Percentiles rank a stretch among this genome's conserved stretches.
Conservation (phyloP, 2,329 filamentous ascomycete species). For the Sclerotinia minor region DNA sequence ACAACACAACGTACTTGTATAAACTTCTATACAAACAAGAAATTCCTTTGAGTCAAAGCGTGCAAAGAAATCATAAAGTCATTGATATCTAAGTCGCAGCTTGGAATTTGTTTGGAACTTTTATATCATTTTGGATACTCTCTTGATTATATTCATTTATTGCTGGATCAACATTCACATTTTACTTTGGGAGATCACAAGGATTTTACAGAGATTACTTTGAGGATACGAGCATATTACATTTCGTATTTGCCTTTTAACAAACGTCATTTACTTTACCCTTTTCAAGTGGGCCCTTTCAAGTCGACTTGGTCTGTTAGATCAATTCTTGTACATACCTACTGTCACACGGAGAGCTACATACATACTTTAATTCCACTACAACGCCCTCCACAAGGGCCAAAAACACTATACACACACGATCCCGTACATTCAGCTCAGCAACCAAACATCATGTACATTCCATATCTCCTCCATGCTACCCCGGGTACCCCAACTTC, state of each 20-base stretch:
- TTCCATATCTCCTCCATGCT: background rate
- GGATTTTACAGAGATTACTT: background rate
- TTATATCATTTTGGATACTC: background rate
- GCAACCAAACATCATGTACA: conserved; percentile 6
- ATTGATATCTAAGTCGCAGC: background rate
- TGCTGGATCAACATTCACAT: conserved; percentile 1
- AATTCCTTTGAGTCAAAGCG: background rate
- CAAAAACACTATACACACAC: background rate
- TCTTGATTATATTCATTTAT: background rate
- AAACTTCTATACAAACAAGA: background rate
- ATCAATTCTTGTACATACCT: background rate
- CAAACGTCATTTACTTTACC: background rate
- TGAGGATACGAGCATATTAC: background rate
- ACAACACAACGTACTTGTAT: background rate
- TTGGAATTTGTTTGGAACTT: conserved; percentile 1
- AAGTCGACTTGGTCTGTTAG: background rate
- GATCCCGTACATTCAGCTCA: background rate
- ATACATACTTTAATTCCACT: background rate
- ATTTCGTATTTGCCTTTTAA: background rate
- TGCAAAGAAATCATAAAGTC: conserved; percentile 1
- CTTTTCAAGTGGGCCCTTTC: background rate
- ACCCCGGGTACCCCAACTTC: no score
- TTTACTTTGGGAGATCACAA: background rate
- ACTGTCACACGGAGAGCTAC: background rate
- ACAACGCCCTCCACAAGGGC: background rate